Evolutionary conservation across 345 rosid genomes (phyloP), one percentile per base, ranked within the genome.

Genomic region (Linum tenue): DNA sequence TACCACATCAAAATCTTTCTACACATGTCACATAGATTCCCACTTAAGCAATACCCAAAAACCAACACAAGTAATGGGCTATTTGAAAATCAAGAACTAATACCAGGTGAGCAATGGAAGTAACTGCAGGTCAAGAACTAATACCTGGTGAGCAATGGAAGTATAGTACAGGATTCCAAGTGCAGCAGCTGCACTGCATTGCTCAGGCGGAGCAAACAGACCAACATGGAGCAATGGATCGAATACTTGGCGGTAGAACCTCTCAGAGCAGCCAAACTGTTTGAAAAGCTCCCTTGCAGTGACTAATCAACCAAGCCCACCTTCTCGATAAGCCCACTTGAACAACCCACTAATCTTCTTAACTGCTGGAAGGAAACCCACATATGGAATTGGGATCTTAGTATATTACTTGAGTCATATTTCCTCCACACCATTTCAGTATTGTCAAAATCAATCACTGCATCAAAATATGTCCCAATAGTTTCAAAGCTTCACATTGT

Each of bases 261-360:
- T 82, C 41, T 80, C 81, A 7, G 86, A 86, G 80, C 77, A 82
- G 40, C 88, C 83, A 63, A 72, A 82, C 64, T 76, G 85, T 69
- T 81, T 86, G 68, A 84, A 79, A 64, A 86, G 85, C 76, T 86
- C 88, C 83, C 91, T 80, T 56, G 86, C 85, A 73, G 86, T 83
- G 63, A 78, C 86, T 86, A 66, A 48, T 12, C 15, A 48, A 48
- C 41, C 77, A 69, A 9, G 69, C 67, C 69, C 31, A 79, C 67
- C 40, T 59, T 82, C 75, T 43, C 63, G 63, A 69, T 80, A 69
- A 82, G 84, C 62, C 9, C 66, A 69, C 79, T 68, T 74, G 53
- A 69, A 50, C 53, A 17, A 55, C 65, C 63, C 17, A 43, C 15
- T 56, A 48, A 63, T 43, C 56, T 64, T 37, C 8, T 22, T 55